phyloP scores from a whole-genome alignment of 2,329 filamentous ascomycete species.

The Lachnellula occidentalis region DNA sequence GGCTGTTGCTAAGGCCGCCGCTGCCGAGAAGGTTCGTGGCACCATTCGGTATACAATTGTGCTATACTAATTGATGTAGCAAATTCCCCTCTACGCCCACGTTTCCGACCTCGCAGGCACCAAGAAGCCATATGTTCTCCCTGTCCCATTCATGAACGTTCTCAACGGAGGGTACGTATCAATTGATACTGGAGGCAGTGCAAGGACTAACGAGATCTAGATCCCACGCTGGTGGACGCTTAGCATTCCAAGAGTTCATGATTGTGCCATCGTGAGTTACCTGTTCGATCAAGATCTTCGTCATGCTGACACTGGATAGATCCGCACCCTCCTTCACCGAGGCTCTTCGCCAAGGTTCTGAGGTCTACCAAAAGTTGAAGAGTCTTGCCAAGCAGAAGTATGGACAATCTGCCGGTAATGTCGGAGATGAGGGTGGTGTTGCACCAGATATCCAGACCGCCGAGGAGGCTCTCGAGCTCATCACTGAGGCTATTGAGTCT shows the following conservation, averaged over 20 bases:
- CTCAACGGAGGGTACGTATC: constrained; percentile 61
- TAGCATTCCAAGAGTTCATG: constrained; percentile 97
- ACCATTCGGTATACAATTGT: background rate
- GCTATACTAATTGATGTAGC: constrained; percentile 36
- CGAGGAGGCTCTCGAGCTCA: constrained; percentile 94
- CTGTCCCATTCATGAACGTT: constrained; percentile 91
- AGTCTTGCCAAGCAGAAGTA: constrained; percentile 98
- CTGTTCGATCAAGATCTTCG: background rate
- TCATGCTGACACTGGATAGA: constrained; percentile 36
- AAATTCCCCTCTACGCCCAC: constrained; percentile 80
- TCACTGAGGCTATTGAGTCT: constrained; percentile 88
- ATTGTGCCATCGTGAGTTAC: constrained; percentile 71
- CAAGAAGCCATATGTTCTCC: constrained; percentile 87
- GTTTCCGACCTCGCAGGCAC: constrained; percentile 82
- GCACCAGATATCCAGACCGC: constrained; percentile 97
- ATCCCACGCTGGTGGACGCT: constrained; percentile 93
- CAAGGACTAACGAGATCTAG: constrained; percentile 38
- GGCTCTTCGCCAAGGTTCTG: constrained; percentile 90
- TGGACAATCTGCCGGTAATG: constrained; percentile 96
- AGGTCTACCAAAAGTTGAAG: constrained; percentile 99
- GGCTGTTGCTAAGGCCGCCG: constrained; percentile 82
- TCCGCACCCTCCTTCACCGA: constrained; percentile 87
- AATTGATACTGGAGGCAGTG: background rate
- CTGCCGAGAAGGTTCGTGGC: constrained; percentile 68
- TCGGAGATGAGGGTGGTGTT: constrained; percentile 99